Evolutionary conservation across 2,329 filamentous ascomycete species (phyloP).

Genomic region (Trichoderma hamatum): DNA sequence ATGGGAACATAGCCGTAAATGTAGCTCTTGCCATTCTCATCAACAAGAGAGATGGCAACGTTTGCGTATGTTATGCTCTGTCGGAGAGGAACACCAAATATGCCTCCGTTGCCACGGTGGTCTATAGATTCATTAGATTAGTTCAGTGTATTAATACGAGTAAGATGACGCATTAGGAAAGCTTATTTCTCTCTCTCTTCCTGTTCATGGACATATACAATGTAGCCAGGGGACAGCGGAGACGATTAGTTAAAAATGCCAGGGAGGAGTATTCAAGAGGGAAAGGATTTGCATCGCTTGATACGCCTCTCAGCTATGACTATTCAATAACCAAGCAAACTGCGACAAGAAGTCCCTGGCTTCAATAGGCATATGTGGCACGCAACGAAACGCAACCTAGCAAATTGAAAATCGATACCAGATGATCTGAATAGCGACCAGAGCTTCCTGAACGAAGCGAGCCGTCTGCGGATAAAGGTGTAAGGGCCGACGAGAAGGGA

Average conservation of each 20-base stretch:
- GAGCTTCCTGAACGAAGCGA: conserved; percentile 11
- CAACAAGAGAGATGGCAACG: conserved; percentile 93
- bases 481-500: conserved; percentile 6
- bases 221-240: not conserved
- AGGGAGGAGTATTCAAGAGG: not conserved
- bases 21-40: conserved; percentile 90
- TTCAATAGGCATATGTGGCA: conserved; percentile 17
- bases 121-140: conserved; percentile 42
- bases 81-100: conserved; percentile 91
- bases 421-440: conserved; percentile 21
- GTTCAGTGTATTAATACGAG: not conserved
- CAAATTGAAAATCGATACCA: conserved; percentile 25
- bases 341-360: conserved; percentile 17
- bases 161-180: not conserved
- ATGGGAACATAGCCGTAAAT: conserved; percentile 99
- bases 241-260: not conserved
- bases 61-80: conserved; percentile 97
- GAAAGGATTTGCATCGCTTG: conserved; percentile 23
- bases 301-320: conserved; percentile 15
- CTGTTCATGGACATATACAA: not conserved
- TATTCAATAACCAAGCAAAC: not conserved
- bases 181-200: not conserved
- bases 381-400: conserved; percentile 10
- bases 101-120: conserved; percentile 65
- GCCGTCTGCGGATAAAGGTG: conserved; percentile 21